Evolutionary conservation across 176 grass and related monocot genomes (phyloP).

Genomic region (Melocanna baccifera): DNA sequence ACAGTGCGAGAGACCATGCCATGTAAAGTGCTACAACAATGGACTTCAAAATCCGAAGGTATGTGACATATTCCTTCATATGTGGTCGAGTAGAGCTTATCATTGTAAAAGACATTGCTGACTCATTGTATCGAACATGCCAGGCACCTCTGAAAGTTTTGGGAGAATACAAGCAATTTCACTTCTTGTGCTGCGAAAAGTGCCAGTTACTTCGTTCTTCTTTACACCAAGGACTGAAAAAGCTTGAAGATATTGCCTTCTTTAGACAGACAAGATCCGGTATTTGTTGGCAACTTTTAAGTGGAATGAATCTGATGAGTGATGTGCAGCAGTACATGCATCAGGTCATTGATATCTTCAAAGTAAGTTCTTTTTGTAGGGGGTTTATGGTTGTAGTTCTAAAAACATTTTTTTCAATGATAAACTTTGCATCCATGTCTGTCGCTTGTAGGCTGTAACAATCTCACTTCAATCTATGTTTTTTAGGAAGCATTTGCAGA

Average conservation of each 20-base stretch:
- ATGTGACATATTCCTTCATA: conserved; percentile 29
- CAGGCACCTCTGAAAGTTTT: conserved; percentile 44
- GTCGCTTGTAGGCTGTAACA: conserved; percentile 26
- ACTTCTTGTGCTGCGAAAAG: conserved; percentile 41
- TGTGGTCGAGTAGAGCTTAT: neutral
- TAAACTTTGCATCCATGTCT: conserved; percentile 21
- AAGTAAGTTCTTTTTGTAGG: conserved; percentile 49
- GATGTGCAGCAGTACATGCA: conserved; percentile 36
- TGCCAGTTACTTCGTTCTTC: conserved; percentile 32
- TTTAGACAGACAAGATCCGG: conserved; percentile 28
- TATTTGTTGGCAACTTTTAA: conserved; percentile 68
- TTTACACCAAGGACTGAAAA: conserved; percentile 37
- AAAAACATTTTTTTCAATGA: neutral
- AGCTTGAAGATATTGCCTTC: conserved; percentile 35
- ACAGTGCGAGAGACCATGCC: conserved; percentile 71
- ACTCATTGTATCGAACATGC: conserved; percentile 31
- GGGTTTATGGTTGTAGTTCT: neutral
- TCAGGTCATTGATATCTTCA: conserved; percentile 49
- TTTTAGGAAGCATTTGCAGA: conserved; percentile 65
- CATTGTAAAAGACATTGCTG: conserved; percentile 22
- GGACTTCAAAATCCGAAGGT: conserved; percentile 29
- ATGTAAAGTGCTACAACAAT: conserved; percentile 56
- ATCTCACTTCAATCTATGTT: conserved; percentile 39
- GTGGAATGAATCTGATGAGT: conserved; percentile 36
- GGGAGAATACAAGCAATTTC: conserved; percentile 38